phyloP scores from a whole-genome alignment of 2,329 filamentous ascomycete species.

The Fusarium subtropicale region DNA sequence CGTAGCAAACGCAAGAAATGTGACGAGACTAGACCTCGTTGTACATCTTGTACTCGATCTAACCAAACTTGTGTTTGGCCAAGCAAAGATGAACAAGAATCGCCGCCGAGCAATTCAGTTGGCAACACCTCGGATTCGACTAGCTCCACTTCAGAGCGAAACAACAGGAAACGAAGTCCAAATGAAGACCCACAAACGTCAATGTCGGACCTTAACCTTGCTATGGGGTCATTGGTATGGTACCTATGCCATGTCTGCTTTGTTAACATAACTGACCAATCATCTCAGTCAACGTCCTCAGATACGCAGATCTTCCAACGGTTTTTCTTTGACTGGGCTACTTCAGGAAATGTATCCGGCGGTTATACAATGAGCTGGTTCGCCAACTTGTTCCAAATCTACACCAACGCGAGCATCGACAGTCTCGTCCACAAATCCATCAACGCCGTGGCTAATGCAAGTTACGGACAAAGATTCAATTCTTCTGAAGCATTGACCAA shows the following conservation, averaged over 20 bases:
- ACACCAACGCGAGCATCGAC: background rate
- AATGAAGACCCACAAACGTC: background rate
- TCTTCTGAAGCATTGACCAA: background rate
- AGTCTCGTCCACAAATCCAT: background rate
- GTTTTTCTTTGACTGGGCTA: conserved; percentile 1
- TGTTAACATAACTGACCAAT: background rate
- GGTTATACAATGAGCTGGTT: background rate
- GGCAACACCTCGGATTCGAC: background rate
- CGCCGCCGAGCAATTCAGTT: background rate
- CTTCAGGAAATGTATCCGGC: background rate
- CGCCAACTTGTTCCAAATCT: background rate
- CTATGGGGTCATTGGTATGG: background rate
- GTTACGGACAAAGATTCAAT: conserved; percentile 1
- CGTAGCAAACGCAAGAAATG: background rate
- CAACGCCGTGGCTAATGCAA: background rate
- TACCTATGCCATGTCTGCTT: fast-evolving
- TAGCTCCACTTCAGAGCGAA: background rate
- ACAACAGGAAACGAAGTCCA: too few species aligned
- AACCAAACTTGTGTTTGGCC: background rate
- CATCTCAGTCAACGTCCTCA: background rate
- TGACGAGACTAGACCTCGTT: background rate
- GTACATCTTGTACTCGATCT: background rate
- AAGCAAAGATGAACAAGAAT: background rate
- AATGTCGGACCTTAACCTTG: background rate
- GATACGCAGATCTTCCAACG: background rate